phyloP scores from a whole-genome alignment of 306 rosid species.

The Fragaria iinumae region DNA sequence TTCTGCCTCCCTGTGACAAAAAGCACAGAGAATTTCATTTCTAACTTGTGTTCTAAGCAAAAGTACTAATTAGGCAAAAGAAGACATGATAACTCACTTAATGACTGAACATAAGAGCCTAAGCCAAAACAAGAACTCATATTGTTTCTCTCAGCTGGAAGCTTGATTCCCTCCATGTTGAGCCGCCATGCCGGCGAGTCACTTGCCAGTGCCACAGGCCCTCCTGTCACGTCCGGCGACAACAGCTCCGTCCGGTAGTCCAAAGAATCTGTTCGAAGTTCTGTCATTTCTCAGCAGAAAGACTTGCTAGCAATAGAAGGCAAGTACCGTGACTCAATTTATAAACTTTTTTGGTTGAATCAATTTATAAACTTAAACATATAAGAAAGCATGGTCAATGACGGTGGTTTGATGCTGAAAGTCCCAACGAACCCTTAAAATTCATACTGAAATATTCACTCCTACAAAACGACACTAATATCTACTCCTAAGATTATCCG shows the following conservation, averaged over 20 bases:
- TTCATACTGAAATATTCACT: neutral
- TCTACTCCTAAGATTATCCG: neutral
- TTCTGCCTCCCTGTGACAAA: constrained; percentile 49
- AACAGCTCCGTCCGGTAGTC: constrained; percentile 72
- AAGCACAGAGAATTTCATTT: neutral
- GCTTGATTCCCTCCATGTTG: constrained; percentile 54
- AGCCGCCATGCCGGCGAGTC: constrained; percentile 77
- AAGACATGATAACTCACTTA: constrained; percentile 39
- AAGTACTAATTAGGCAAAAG: neutral
- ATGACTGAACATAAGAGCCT: constrained; percentile 40
- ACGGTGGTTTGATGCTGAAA: constrained; percentile 4
- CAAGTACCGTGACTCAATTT: neutral
- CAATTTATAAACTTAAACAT: constrained; percentile 1
- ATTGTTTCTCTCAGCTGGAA: constrained; percentile 44
- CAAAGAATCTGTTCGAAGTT: constrained; percentile 47
- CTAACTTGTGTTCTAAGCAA: neutral
- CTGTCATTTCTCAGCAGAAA: constrained; percentile 13
- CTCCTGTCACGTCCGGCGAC: constrained; percentile 51
- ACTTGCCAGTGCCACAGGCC: constrained; percentile 33
- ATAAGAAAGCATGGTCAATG: constrained; percentile 32
- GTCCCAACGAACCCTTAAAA: neutral
- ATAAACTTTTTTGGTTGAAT: neutral
- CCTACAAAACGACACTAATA: neutral
- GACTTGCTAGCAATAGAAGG: neutral
- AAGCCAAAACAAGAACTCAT: constrained; percentile 52